Base-by-base conservation (phyloP, 148 eudicot genomes). In the Mesembryanthemum crystallinum region DNA sequence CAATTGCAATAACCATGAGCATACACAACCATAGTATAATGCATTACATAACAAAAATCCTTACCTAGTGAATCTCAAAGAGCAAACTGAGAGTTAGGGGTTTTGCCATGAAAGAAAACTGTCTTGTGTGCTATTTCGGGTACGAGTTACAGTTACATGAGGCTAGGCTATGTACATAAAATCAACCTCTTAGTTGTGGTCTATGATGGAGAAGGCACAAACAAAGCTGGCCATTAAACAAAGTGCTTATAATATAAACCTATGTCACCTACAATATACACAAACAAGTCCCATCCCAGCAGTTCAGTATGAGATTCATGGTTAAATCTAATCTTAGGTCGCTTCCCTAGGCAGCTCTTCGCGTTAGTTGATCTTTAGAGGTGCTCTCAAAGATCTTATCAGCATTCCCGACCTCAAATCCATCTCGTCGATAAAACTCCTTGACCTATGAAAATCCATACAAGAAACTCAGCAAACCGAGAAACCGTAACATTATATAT, bases 361-460 rank as follows among this genome's bases (percentile, higher is more conserved):
- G 86, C 33, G 85, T 86, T 68, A 92, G 72, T 80, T 95, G 99
- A 37, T 86, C 92, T 73, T 64, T 85, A 17, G 97, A 95, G 47
- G 99, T 95, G 86, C 99, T 95, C 84, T 95, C 99, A 13, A 95
- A 95, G 85, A 95, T 95, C 87, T 95, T 95, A 72, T 95, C 99
- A 55, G 99, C 99, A 82, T 92, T 95, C 51, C 97, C 99, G 33
- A 92, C 99, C 82, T 95, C 99, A 78, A 95, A 95, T 13, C 99
- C 99, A 49, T 95, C 99, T 78, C 99, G 85, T 61, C 99, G 73
- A 45, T 95, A 97, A 81, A 77, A 86, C 86, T 95, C 99, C 85
- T 89, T 80, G 5, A 95, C 83, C 98, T 95, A 49, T 18, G 32
- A 54, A 54, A 49, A 51, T 43, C 32, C 23, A 49, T 20, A 1